Percentiles rank a stretch among this genome's conserved stretches.
Conservation (phyloP, 805 yeast genomes). For the Zygosaccharomyces bailii region DNA sequence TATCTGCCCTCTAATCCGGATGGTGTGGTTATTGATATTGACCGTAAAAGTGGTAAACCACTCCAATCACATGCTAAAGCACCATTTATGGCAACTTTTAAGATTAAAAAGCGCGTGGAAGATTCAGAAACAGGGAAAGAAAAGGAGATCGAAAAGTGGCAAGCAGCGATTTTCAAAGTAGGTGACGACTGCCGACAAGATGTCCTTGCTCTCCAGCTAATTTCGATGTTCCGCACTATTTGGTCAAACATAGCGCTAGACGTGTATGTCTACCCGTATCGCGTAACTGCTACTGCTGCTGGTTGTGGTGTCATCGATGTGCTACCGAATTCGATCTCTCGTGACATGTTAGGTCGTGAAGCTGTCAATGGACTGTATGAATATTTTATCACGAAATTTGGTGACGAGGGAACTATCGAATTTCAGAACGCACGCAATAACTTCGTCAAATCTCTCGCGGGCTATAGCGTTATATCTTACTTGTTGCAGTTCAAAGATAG, state of each 20-base stretch:
- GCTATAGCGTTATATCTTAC: conserved; percentile 88
- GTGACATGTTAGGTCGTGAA: conserved; percentile 98
- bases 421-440: conserved; percentile 90
- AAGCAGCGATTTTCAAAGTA: conserved; percentile 95
- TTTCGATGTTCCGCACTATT: conserved; percentile 85
- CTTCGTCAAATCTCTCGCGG: conserved; percentile 90
- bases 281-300: conserved; percentile 98
- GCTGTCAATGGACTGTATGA: conserved; percentile 97
- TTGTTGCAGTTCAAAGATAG: conserved; percentile 92
- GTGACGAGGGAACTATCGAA: conserved; percentile 86
- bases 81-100: conserved; percentile 95
- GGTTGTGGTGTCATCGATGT: conserved; percentile 99
- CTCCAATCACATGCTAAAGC: conserved; percentile 98
- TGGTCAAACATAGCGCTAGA: conserved; percentile 89
- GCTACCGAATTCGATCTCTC: conserved; percentile 86
- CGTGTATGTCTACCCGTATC: conserved; percentile 83
- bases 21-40: conserved; percentile 88
- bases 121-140: conserved; percentile 39
- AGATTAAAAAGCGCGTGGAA: conserved; percentile 59
- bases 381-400: conserved; percentile 86
- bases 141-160: conserved; percentile 67
- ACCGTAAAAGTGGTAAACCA: conserved; percentile 88
- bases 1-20: conserved; percentile 96
- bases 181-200: conserved; percentile 99
- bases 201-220: conserved; percentile 85